These are phyloP conservation scores for Monosporascus sp. DNA, from an alignment of 2,329 filamentous ascomycete genomes.

Conservation along the genomic window DNA sequence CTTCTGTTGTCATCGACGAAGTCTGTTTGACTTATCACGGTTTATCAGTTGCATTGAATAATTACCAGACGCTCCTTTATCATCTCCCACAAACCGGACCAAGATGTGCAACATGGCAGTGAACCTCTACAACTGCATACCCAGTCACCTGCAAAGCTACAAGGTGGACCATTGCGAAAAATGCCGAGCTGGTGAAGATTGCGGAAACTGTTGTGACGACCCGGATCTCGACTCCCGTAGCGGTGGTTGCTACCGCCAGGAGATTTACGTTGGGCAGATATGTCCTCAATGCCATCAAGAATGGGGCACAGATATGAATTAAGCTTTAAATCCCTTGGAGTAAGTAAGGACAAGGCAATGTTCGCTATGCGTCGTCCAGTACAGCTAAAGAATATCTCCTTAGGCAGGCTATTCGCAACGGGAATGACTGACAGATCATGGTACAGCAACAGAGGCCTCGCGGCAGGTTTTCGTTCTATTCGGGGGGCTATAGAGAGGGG, in stretches of 20 bases:
- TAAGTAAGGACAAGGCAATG: background rate
- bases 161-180: background rate
- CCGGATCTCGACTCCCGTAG: background rate
- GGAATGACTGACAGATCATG: too few species aligned
- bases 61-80: background rate
- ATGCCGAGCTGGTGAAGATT: background rate
- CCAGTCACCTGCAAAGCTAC: background rate
- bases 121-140: background rate
- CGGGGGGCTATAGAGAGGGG: too few species aligned
- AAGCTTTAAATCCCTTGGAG: background rate
- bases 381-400: too few species aligned
- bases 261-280: background rate
- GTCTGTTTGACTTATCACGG: too few species aligned
- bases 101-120: background rate
- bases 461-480: too few species aligned
- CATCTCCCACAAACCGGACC: background rate
- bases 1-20: too few species aligned
- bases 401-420: too few species aligned
- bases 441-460: too few species aligned
- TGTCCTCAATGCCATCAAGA: background rate
- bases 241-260: background rate
- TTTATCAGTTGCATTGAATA: too few species aligned
- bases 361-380: too few species aligned
- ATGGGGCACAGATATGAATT: background rate
- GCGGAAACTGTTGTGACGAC: background rate